Evolutionary conservation across 495 filamentous ascomycete species (phyloP).

Genomic region (Symbiotaphrina buchneri): DNA sequence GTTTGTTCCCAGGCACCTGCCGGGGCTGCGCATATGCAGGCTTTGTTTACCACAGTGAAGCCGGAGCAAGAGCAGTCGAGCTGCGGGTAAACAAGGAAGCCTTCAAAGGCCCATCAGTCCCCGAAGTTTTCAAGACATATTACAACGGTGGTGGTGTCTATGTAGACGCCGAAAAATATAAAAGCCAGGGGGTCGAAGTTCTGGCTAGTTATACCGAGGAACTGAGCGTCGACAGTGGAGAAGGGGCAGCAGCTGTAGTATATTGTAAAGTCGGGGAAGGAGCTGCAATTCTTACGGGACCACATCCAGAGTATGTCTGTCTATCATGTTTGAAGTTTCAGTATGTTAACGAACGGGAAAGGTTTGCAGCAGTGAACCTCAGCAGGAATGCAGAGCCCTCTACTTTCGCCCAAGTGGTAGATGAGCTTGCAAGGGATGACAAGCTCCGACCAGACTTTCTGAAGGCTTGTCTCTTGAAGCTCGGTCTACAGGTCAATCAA

Average conservation of each 20-base stretch:
- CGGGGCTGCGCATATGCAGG: conserved; percentile 74
- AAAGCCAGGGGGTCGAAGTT: conserved; percentile 47
- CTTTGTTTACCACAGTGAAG: conserved; percentile 81
- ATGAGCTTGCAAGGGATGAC: conserved; percentile 49
- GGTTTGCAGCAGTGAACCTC: conserved; percentile 69
- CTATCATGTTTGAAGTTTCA: conserved; percentile 1
- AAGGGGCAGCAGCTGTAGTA: conserved; percentile 51
- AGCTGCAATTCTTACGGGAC: conserved; percentile 55
- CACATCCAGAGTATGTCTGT: conserved; percentile 76
- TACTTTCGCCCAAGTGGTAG: conserved; percentile 43
- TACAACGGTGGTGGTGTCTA: conserved; percentile 97
- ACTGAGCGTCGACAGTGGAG: conserved; percentile 56
- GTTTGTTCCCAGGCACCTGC: conserved; percentile 72
- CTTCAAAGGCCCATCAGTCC: conserved; percentile 28
- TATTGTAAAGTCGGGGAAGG: conserved; percentile 82
- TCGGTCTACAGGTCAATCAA: conserved; percentile 57
- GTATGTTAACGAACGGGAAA: conserved; percentile 11
- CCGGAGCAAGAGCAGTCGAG: conserved; percentile 50
- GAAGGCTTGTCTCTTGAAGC: conserved; percentile 57
- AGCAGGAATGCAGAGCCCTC: conserved; percentile 33
- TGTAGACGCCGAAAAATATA: conserved; percentile 45
- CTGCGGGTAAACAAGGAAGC: conserved; percentile 39
- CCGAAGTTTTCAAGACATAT: conserved; percentile 49
- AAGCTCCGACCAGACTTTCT: conserved; percentile 48
- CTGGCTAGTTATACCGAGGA: conserved; percentile 60